Percentiles rank a stretch among this genome's conserved stretches.
Evolutionary conservation across 1,284 basidiomycete genomes (phyloP).

Genomic region (Pseudozyma sp.): DNA sequence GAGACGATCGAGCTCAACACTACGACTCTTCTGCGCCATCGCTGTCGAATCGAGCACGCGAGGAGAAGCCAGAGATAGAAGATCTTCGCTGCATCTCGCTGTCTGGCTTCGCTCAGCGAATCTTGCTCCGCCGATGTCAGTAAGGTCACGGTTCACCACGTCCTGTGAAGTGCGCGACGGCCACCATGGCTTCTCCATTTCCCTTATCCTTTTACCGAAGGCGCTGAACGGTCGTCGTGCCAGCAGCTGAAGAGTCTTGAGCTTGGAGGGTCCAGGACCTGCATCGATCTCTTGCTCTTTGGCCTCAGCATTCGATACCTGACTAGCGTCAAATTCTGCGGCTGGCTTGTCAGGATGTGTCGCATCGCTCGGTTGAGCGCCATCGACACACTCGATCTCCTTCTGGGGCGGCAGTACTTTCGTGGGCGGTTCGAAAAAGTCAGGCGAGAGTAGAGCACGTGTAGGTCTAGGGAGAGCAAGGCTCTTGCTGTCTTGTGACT

Average conservation of each 20-base stretch:
- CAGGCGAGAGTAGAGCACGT: slow-evolving; percentile 9
- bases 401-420: not conserved
- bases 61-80: slow-evolving; percentile 29
- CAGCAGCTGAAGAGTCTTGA: slow-evolving; percentile 35
- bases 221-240: slow-evolving; percentile 33
- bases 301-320: not conserved
- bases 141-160: not conserved
- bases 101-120: not conserved
- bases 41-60: slow-evolving; percentile 7
- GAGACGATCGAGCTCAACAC: slow-evolving; percentile 36
- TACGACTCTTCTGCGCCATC: slow-evolving; percentile 22
- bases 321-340: not conserved
- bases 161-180: slow-evolving; percentile 21
- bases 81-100: slow-evolving; percentile 33
- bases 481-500: not conserved
- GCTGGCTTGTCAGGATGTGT: too few relatives aligned
- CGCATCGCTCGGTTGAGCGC: not conserved
- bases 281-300: not conserved
- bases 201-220: slow-evolving; percentile 33
- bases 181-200: slow-evolving; percentile 34
- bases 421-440: slow-evolving; percentile 18
- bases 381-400: too few relatives aligned
- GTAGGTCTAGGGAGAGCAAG: not conserved
- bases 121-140: not conserved
- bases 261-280: slow-evolving; percentile 12